Evolutionary conservation across 176 grass and related monocot species (phyloP).

Genomic region (Miscanthus lutarioriparius): DNA sequence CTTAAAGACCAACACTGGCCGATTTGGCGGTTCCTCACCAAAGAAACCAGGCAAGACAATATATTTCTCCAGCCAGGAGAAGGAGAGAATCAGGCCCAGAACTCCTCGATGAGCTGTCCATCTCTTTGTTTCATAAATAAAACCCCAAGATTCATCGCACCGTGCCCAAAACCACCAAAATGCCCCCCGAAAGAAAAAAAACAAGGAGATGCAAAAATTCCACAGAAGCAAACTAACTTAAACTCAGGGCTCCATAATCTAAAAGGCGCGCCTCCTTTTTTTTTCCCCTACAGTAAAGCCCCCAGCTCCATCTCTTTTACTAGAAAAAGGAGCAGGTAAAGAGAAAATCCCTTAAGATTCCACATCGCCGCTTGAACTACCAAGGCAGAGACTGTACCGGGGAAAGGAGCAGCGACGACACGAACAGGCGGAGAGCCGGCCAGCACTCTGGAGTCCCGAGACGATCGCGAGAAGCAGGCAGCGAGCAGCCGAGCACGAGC

Average conservation of each 20-base stretch:
- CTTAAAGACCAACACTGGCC: not conserved
- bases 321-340: not conserved
- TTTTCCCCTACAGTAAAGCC: not conserved
- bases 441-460: not conserved
- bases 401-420: not conserved
- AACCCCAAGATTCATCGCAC: not conserved
- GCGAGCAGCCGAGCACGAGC: not conserved
- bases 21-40: not conserved
- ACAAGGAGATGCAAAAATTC: not conserved
- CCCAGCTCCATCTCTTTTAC: not conserved
- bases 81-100: not conserved
- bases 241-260: not conserved
- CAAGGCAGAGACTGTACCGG: not conserved
- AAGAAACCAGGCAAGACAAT: not conserved
- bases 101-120: not conserved
- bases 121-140: not conserved
- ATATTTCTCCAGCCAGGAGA: not conserved
- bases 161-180: not conserved
- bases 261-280: not conserved
- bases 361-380: conserved; percentile 3
- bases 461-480: conserved; percentile 15
- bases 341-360: not conserved
- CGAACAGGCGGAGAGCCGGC: not conserved
- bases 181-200: not conserved
- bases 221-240: not conserved